phyloP scores from a whole-genome alignment of 2,329 filamentous ascomycete species.

The Pseudogymnoascus sp. region DNA sequence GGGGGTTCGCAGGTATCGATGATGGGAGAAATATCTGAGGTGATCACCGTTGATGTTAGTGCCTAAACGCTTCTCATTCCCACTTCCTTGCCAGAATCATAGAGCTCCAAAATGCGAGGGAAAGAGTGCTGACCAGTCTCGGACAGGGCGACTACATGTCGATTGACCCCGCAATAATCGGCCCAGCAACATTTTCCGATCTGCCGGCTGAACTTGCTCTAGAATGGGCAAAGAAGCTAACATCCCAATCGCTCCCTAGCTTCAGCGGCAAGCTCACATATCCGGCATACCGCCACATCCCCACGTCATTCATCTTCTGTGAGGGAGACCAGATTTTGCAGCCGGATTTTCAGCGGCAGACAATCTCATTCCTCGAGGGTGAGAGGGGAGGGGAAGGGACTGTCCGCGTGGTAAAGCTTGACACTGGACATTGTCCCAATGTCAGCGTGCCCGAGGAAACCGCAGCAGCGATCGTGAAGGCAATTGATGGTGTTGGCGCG shows the following conservation, averaged over 20 bases:
- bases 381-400: neutral
- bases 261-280: neutral
- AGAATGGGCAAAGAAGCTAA: neutral
- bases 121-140: neutral
- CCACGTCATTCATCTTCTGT: neutral
- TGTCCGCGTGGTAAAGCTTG: neutral
- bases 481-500: neutral
- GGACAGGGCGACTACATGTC: neutral
- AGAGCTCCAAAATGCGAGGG: neutral
- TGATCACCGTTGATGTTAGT: neutral
- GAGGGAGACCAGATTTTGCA: neutral
- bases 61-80: neutral
- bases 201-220: neutral
- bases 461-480: neutral
- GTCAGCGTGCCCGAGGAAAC: neutral
- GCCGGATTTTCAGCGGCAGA: neutral
- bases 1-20: conserved; percentile 12
- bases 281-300: neutral
- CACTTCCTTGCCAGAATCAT: neutral
- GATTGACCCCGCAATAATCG: neutral
- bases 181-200: neutral
- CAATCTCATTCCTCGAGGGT: neutral
- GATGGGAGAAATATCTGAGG: neutral
- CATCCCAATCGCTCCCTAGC: neutral
- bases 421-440: neutral